Conservation (phyloP, 225 moss, liverwort and hornwort species). For the Physcomitrium patens region DNA sequence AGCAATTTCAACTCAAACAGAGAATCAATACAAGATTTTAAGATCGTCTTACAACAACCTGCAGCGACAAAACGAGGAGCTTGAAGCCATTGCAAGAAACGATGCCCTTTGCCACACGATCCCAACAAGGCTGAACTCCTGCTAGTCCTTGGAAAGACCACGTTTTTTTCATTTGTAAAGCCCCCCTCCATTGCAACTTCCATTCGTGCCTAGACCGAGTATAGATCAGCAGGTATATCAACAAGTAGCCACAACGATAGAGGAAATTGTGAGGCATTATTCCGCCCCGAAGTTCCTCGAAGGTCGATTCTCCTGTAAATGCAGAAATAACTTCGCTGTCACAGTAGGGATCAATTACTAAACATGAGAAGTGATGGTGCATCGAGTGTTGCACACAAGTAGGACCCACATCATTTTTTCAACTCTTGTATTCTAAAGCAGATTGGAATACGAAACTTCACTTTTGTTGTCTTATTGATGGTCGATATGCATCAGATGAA, state of each 20-base stretch:
- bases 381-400: constrained; percentile 1
- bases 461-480: too few species aligned
- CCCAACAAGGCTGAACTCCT: background rate
- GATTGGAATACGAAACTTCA: too few species aligned
- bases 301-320: background rate
- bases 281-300: background rate
- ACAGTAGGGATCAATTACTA: background rate
- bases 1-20: background rate
- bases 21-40: constrained; percentile 29
- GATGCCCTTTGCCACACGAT: background rate
- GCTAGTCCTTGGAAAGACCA: background rate
- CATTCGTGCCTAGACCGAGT: background rate
- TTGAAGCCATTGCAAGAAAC: constrained; percentile 18
- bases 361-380: constrained; percentile 28
- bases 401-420: constrained; percentile 23
- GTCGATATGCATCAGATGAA: too few species aligned
- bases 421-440: background rate
- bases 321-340: constrained; percentile 11
- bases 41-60: constrained; percentile 27
- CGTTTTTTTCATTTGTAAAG: background rate
- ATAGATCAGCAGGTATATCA: background rate
- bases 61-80: constrained; percentile 37
- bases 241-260: background rate
- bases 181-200: background rate
- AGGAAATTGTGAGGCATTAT: background rate